Base-by-base conservation (phyloP, 176 grass and related monocot genomes). In the Neostapfia colusana region DNA sequence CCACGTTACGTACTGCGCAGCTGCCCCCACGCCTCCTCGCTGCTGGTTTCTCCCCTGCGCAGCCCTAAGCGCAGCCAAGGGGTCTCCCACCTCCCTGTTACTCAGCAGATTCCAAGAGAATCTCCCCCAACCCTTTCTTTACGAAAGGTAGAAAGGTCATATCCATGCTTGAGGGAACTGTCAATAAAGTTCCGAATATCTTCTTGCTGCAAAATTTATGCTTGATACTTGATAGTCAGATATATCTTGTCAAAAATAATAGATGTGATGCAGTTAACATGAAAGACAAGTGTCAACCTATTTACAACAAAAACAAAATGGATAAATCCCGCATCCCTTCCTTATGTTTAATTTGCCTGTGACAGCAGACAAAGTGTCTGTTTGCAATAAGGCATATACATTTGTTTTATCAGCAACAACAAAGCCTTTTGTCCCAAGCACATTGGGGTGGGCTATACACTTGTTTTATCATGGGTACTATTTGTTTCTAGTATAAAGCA, bases 91-190 rank as follows among this genome's bases (percentile, higher is more conserved):
- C n/a, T n/a, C n/a, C n/a, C n/a, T n/a, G n/a, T n/a, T n/a, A n/a
- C n/a, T n/a, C n/a, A n/a, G n/a, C 35, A 99, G 67, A 99, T 83
- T 67, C 96, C 96, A 87, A 89, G 84, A 65, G 92, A 82, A 90
- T 99, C 92, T n/a, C 96, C 96, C 27, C 96, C 92, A 74, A 95
- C 67, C 68, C 92, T 85, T 69, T 92, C 92, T 92, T 99, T 99
- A 61, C 96, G 96, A 63, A 99, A 99, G 46, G 88, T 87, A 50
- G 67, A 89, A 74, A 95, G 87, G 36, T 93, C 85, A 65, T 82
- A 70, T 7, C 92, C 92, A 40, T 50, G 85, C 78, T 99, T 99
- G 77, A 99, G 64, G 38, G 89, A 95, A 89, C 85, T 79, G 36
- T 99, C 96, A 76, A 99, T 95, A 70, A 86, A 92, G 89, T 86